Evolutionary conservation across 345 rosid genomes (phyloP).

Genomic region (Brassica rapa): DNA sequence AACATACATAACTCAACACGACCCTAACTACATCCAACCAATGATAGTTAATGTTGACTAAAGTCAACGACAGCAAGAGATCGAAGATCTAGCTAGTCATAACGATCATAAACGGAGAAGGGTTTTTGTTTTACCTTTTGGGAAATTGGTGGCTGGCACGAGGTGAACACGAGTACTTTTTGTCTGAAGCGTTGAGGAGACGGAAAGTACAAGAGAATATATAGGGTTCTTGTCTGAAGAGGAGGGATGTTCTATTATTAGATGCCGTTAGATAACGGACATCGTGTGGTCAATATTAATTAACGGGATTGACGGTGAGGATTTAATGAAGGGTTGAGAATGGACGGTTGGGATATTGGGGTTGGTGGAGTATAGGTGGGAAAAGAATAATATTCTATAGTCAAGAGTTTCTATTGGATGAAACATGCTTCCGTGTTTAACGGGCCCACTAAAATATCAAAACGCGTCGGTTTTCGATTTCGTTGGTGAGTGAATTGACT

Average conservation of each 20-base stretch:
- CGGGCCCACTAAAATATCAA: conserved; percentile 34
- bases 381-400: conserved; percentile 17
- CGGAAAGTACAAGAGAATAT: conserved; percentile 1
- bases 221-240: conserved; percentile 26
- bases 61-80: background rate
- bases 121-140: conserved; percentile 18
- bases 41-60: background rate
- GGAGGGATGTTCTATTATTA: conserved; percentile 49
- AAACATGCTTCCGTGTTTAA: conserved; percentile 31
- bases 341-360: conserved; percentile 39
- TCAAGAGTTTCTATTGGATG: conserved; percentile 15
- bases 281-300: conserved; percentile 46
- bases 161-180: conserved; percentile 48
- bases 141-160: conserved; percentile 43
- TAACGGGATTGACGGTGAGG: conserved; percentile 21
- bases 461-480: conserved; percentile 30
- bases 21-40: background rate
- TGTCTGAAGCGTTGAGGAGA: background rate
- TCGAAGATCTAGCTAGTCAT: conserved; percentile 5
- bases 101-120: background rate
- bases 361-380: conserved; percentile 30
- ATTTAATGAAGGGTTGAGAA: conserved; percentile 14
- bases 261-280: conserved; percentile 45
- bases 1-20: background rate
- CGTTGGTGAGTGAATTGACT: background rate